A percentile compares a stretch with the other conserved stretches of the same genome.
These are phyloP conservation scores for Dothistroma pini DNA, from an alignment of 2,329 filamentous ascomycete species.

Conservation along the genomic window DNA sequence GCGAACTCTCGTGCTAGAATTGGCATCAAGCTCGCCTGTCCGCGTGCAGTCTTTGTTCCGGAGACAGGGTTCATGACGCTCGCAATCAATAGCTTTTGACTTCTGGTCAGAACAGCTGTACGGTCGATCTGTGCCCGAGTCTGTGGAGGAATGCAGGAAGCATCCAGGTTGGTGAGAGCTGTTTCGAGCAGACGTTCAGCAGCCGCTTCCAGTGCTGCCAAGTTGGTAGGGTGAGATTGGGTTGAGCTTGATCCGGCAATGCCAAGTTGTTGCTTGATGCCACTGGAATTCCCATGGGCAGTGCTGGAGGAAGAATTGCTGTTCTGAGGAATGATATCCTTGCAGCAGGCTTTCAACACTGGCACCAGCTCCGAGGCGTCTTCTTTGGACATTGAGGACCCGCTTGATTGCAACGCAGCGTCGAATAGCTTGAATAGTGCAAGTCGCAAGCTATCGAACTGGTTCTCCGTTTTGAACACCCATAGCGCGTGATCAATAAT, in stretches of 20 bases:
- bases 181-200: conserved; percentile 60
- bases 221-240: conserved; percentile 27
- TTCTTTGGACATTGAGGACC: conserved; percentile 63
- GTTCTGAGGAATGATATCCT: conserved; percentile 62
- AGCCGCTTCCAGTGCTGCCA: conserved; percentile 51
- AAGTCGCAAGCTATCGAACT: conserved; percentile 53
- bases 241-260: conserved; percentile 12
- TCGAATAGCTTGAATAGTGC: conserved; percentile 59
- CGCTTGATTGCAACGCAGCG: conserved; percentile 58
- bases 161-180: conserved; percentile 58
- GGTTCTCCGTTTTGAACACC: conserved; percentile 58
- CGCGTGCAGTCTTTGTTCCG: conserved; percentile 47
- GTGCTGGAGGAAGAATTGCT: conserved; percentile 23
- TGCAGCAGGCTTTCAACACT: conserved; percentile 66
- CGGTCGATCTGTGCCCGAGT: conserved; percentile 74
- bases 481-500: conserved; percentile 69
- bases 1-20: conserved; percentile 68
- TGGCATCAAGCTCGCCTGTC: conserved; percentile 70
- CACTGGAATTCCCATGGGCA: conserved; percentile 4
- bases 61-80: conserved; percentile 70
- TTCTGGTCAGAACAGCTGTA: conserved; percentile 67
- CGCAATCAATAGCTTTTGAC: conserved; percentile 70
- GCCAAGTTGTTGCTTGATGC: conserved; percentile 24
- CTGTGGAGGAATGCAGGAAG: conserved; percentile 64
- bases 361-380: conserved; percentile 60